phyloP scores from a whole-genome alignment of 345 rosid genomes.

The Aethionema arabicum region DNA sequence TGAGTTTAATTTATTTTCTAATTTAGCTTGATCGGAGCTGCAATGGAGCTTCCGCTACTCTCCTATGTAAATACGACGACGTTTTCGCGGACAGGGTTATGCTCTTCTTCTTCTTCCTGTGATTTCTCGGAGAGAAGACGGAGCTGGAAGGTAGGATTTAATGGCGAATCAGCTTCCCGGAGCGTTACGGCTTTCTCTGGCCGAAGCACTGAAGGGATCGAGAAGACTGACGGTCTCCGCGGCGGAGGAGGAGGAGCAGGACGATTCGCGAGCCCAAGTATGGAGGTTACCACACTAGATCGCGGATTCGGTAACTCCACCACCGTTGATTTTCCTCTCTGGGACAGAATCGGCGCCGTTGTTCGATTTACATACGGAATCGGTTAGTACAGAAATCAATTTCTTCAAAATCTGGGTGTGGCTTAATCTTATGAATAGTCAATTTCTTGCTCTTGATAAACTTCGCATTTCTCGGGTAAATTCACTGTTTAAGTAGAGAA shows the following conservation, averaged over 20 bases:
- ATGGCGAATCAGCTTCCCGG: slow-evolving; percentile 29
- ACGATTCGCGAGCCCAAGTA: slow-evolving; percentile 48
- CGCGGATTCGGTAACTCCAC: slow-evolving; percentile 54
- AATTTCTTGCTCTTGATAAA: too few relatives aligned
- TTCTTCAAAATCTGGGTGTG: neutral
- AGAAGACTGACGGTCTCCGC: slow-evolving; percentile 43
- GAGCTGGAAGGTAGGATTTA: slow-evolving; percentile 32
- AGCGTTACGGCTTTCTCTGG: slow-evolving; percentile 50
- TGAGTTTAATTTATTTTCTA: slow-evolving; percentile 2
- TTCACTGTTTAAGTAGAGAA: too few relatives aligned
- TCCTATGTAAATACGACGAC: slow-evolving; percentile 36
- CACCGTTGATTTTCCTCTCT: slow-evolving; percentile 63
- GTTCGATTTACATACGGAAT: slow-evolving; percentile 88
- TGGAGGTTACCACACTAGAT: slow-evolving; percentile 81
- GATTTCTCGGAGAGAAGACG: slow-evolving; percentile 35
- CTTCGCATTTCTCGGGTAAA: too few relatives aligned
- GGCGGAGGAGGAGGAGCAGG: slow-evolving; percentile 29
- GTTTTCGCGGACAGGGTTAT: slow-evolving; percentile 38
- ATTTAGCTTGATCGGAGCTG: neutral
- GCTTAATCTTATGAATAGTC: neutral
- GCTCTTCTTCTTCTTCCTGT: slow-evolving; percentile 31
- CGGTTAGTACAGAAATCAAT: slow-evolving; percentile 46
- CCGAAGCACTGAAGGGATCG: slow-evolving; percentile 48
- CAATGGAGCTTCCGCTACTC: slow-evolving; percentile 53
- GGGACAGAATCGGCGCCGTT: slow-evolving; percentile 93